Percentiles rank a stretch among this genome's conserved stretches.
These are phyloP conservation scores for Chrysosphaeria jannelii DNA, from an alignment of 2,329 filamentous ascomycete genomes.

Conservation along the genomic window DNA sequence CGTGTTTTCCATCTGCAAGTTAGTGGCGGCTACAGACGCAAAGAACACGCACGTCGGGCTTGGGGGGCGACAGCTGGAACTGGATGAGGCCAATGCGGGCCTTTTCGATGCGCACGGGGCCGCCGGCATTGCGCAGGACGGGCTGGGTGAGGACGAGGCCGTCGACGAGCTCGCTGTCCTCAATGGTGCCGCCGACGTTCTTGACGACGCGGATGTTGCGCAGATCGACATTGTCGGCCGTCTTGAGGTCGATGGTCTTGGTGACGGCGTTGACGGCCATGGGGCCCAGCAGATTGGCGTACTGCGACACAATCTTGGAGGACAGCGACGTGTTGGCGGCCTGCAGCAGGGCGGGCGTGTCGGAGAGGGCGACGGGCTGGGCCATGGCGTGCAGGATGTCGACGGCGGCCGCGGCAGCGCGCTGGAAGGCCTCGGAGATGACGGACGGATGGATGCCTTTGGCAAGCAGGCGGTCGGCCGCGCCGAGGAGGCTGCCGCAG, in stretches of 20 bases:
- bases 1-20: constrained; percentile 86
- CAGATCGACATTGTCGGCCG: constrained; percentile 83
- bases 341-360: constrained; percentile 74
- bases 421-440: constrained; percentile 92
- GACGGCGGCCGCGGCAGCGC: constrained; percentile 70
- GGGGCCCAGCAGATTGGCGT: constrained; percentile 77
- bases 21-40: background rate
- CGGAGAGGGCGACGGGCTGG: constrained; percentile 64
- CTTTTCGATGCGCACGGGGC: constrained; percentile 84
- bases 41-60: constrained; percentile 42
- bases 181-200: constrained; percentile 92
- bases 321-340: constrained; percentile 90
- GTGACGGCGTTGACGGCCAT: constrained; percentile 95
- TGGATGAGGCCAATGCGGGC: constrained; percentile 89
- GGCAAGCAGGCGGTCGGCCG: constrained; percentile 63
- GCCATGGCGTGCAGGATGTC: constrained; percentile 85
- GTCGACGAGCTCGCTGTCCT: constrained; percentile 92
- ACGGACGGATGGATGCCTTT: constrained; percentile 95
- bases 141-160: constrained; percentile 77
- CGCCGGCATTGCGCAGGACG: constrained; percentile 78
- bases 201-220: constrained; percentile 93
- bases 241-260: constrained; percentile 86
- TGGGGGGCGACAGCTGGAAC: constrained; percentile 93
- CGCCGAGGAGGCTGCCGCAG: constrained; percentile 76
- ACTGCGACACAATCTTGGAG: constrained; percentile 95